phyloP scores from a whole-genome alignment of 306 rosid genomes.

The Ormosia semicastrata region DNA sequence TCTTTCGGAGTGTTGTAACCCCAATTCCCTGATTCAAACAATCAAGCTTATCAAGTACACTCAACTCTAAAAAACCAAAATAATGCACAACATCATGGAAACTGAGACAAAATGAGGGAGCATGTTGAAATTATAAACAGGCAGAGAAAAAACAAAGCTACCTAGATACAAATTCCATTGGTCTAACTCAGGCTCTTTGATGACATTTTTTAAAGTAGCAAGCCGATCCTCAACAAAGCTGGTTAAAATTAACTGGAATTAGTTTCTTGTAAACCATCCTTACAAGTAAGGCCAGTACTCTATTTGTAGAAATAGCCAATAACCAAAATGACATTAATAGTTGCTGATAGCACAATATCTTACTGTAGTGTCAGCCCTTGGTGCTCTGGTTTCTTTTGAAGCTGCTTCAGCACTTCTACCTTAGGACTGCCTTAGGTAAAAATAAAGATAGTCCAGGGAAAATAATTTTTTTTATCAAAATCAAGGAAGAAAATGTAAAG shows the following conservation, averaged over 20 bases:
- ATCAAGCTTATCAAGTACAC: constrained; percentile 9
- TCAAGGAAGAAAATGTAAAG: background rate
- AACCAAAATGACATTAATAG: constrained; percentile 2
- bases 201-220: constrained; percentile 82
- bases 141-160: constrained; percentile 26
- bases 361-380: constrained; percentile 80
- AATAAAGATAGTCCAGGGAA: background rate
- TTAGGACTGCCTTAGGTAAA: constrained; percentile 63
- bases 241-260: constrained; percentile 27
- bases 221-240: constrained; percentile 94
- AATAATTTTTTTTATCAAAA: background rate
- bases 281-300: background rate
- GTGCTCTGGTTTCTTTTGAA: constrained; percentile 78
- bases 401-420: constrained; percentile 79
- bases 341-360: constrained; percentile 34
- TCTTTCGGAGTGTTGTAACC: constrained; percentile 87
- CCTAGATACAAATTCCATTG: constrained; percentile 87
- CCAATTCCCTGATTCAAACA: constrained; percentile 62
- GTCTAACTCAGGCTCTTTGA: constrained; percentile 83
- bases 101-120: background rate
- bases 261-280: constrained; percentile 14
- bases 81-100: background rate
- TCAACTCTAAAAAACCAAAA: background rate
- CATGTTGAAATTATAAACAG: background rate
- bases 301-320: background rate